Percentiles rank a stretch among this genome's conserved stretches.
Evolutionary conservation across 148 eudicot species (phyloP).

Genomic region (Mesembryanthemum crystallinum): DNA sequence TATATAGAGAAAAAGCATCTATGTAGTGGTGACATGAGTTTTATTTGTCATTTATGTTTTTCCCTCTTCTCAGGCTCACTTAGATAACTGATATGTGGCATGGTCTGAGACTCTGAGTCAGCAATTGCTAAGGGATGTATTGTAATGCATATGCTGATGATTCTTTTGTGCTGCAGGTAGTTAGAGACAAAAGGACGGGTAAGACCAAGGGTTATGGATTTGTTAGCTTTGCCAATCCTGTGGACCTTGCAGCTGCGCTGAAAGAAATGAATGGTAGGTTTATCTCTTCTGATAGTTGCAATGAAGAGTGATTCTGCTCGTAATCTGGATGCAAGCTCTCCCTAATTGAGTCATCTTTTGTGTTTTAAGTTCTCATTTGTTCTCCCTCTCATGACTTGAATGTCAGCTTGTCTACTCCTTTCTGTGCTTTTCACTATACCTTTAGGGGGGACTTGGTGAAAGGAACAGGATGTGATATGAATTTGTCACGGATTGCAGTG

Average conservation of each 20-base stretch:
- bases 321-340: not conserved
- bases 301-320: not conserved
- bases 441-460: not conserved
- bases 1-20: not conserved
- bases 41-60: not conserved
- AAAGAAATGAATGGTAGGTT: conserved; percentile 89
- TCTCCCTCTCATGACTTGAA: not conserved
- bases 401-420: not conserved
- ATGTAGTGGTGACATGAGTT: not conserved
- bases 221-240: conserved; percentile 78
- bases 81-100: conserved; percentile 28
- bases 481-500: not conserved
- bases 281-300: not conserved
- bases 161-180: conserved; percentile 49
- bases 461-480: not conserved
- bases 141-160: conserved; percentile 2
- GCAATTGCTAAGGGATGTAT: conserved; percentile 18
- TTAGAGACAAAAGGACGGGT: conserved; percentile 90
- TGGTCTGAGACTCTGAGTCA: conserved; percentile 36
- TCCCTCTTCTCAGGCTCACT: not conserved
- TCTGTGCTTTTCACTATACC: not conserved
- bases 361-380: too few relatives aligned
- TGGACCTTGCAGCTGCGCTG: conserved; percentile 71
- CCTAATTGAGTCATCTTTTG: not conserved
- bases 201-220: conserved; percentile 93